Percentiles rank a stretch among this genome's conserved stretches.
phyloP scores from a whole-genome alignment of 768 basidiomycete genomes.

The Termitomyces sp. region DNA sequence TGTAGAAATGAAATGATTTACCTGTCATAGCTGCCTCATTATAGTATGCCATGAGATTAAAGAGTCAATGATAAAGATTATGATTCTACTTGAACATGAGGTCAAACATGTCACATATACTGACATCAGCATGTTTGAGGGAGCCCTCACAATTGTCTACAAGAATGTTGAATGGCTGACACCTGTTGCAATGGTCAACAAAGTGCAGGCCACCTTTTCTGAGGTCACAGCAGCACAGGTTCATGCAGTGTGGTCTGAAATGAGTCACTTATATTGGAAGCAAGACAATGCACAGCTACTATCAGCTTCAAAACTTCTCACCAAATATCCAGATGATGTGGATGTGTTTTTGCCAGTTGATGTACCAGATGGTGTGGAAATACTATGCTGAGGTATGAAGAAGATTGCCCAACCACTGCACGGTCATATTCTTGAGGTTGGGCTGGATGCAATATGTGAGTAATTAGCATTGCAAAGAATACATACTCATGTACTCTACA shows the following conservation, averaged over 20 bases:
- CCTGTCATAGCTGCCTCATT: neutral
- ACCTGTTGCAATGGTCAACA: slow-evolving; percentile 16
- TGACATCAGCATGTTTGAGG: too few species aligned
- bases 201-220: too few species aligned
- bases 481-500: slow-evolving; percentile 1
- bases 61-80: neutral
- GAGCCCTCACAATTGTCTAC: neutral
- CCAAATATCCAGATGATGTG: slow-evolving; percentile 16
- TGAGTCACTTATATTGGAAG: slow-evolving; percentile 24
- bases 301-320: slow-evolving; percentile 20
- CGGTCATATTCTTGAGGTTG: slow-evolving; percentile 10
- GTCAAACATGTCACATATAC: too few species aligned
- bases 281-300: slow-evolving; percentile 17
- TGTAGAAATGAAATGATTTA: neutral
- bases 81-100: neutral
- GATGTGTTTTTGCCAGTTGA: slow-evolving; percentile 16
- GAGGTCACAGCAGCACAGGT: too few species aligned
- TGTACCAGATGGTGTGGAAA: slow-evolving; percentile 18
- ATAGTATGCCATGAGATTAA: neutral
- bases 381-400: slow-evolving; percentile 21
- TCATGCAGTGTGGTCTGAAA: slow-evolving; percentile 14
- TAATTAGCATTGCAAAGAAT: neutral
- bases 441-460: neutral
- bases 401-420: slow-evolving; percentile 11
- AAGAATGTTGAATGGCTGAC: neutral